Base-by-base conservation (phyloP, 345 rosid genomes). In the Zanthoxylum bungeanum region DNA sequence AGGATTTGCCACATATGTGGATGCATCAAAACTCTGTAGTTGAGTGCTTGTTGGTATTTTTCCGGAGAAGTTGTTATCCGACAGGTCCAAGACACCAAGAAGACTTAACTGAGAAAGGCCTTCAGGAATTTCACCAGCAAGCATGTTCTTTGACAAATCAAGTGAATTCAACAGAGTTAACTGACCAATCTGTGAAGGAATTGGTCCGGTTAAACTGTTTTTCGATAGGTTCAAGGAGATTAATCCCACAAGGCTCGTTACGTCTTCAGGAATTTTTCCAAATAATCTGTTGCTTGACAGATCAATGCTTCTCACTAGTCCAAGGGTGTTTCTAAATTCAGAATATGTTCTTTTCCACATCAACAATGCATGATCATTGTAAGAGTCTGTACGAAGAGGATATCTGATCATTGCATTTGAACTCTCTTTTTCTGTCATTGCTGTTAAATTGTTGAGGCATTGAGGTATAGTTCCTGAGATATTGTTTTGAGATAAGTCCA, bases 1-100 rank as follows among this genome's bases (percentile, higher is more conserved):
- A 0, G 27, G 61, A 67, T 71, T 78, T 4, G 51, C 62, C 8
- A 6, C 4, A 57, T 64, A 75, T 12, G 73, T 16, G 1, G 60
- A 10, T 25, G 70, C 70, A 42, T 10, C 21, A 19, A 70, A 74
- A 16, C 69, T 24, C 57, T 56, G 64, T 24, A 69, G 17, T 42
- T 71, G 73, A 27, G 78, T 56, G 42, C 70, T 9, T 1, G 21
- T 4, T 12, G 73, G 78, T 24, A 78, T 67, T 61, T 37, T 75
- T 46, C 78, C 66, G 1, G 78, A 50, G 39, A 74, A 60, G 31
- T 60, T 75, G 78, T 78, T 74, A 17, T 59, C 16, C 1, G 75
- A 78, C 61, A 74, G 40, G 31, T 78, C 14, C 65, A 75, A 49
- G 7, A 14, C 28, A 17, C 73, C 9, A 4, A 71, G 73, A 27